phyloP scores from a whole-genome alignment of 2,329 filamentous ascomycete genomes.

The Pseudogymnoascus sp. region DNA sequence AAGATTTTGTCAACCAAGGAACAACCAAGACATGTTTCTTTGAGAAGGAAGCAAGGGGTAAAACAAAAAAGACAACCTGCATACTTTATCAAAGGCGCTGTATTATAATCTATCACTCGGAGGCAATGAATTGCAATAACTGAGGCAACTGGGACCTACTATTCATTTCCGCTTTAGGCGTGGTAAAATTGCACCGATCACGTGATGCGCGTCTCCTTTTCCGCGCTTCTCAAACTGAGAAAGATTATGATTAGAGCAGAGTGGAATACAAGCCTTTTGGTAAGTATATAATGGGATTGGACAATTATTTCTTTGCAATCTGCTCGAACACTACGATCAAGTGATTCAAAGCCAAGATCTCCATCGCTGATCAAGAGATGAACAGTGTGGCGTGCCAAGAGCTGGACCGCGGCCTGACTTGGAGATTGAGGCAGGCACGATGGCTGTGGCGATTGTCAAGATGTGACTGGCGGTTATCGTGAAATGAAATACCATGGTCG shows the following conservation, averaged over 20 bases:
- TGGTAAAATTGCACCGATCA: neutral
- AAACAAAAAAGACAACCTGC: neutral
- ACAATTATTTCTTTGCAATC: neutral
- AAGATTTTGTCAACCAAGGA: slow-evolving; percentile 1
- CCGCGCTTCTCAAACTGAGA: neutral
- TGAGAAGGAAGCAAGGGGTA: neutral
- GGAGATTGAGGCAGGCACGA: neutral
- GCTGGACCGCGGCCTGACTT: neutral
- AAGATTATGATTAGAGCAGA: neutral
- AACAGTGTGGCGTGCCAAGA: neutral
- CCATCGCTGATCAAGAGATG: neutral
- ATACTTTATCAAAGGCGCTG: neutral
- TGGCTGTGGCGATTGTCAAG: neutral
- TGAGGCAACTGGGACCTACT: neutral
- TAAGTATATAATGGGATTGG: neutral
- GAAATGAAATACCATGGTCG: neutral
- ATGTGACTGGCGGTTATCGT: neutral
- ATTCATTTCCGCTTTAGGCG: neutral
- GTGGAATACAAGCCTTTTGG: neutral
- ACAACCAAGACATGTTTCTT: neutral
- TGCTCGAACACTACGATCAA: neutral
- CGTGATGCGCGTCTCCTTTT: neutral
- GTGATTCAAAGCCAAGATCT: neutral
- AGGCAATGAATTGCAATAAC: neutral
- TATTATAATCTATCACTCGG: neutral